Evolutionary conservation across 352 stramenopile species (phyloP).

Genomic region (Globisporangium middletonii): DNA sequence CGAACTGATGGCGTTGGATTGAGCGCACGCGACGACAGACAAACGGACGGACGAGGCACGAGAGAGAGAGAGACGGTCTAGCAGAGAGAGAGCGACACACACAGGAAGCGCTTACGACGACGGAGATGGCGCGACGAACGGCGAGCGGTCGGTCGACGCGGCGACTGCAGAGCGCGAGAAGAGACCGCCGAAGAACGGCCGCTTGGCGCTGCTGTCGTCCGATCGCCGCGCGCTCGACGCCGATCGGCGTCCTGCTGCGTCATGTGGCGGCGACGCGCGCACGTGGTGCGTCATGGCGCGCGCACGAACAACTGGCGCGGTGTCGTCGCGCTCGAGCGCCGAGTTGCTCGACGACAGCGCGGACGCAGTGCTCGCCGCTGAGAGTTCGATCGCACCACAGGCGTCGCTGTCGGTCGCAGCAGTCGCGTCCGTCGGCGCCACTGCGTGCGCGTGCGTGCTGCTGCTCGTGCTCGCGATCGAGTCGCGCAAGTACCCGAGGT

Average conservation of each 20-base stretch:
- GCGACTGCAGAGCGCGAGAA: slow-evolving; percentile 18
- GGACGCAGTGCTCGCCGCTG: slow-evolving; percentile 12
- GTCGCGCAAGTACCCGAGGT: slow-evolving; percentile 62
- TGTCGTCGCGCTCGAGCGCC: slow-evolving; percentile 7
- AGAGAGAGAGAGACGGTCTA: neutral
- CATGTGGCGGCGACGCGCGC: slow-evolving; percentile 1
- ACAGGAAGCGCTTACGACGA: too few species aligned
- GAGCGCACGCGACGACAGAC: too few species aligned
- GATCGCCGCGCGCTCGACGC: slow-evolving; percentile 18
- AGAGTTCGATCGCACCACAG: slow-evolving; percentile 4
- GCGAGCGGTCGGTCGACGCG: neutral
- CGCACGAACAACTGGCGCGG: neutral
- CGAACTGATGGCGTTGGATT: too few species aligned
- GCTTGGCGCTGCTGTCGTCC: slow-evolving; percentile 11
- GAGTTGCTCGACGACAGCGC: slow-evolving; percentile 12
- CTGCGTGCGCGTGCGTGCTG: slow-evolving; percentile 1
- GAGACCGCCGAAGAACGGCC: slow-evolving; percentile 41
- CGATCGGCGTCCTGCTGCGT: slow-evolving; percentile 6
- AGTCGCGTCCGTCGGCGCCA: slow-evolving; percentile 10
- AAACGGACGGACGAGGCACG: neutral
- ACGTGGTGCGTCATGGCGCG: slow-evolving; percentile 12
- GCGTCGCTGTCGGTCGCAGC: slow-evolving; percentile 1
- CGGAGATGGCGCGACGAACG: too few species aligned
- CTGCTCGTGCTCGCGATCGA: slow-evolving; percentile 20
- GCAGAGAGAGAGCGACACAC: neutral